A percentile compares a stretch with the other conserved stretches of the same genome.
Evolutionary conservation across 2,329 filamentous ascomycete genomes (phyloP).

Genomic region (Westerdykella sp.): DNA sequence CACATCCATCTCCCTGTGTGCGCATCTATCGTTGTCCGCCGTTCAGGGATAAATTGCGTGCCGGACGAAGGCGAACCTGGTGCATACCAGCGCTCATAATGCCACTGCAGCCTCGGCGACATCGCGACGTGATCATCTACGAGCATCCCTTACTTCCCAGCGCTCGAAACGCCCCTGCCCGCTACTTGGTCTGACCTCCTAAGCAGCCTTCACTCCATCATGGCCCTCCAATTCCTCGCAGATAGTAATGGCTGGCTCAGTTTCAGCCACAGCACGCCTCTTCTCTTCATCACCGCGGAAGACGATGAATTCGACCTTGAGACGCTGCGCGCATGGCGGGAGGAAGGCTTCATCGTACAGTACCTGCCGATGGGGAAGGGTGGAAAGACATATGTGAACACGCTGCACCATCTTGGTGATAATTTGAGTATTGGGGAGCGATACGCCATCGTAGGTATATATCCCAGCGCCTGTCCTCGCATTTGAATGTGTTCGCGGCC

Average conservation of each 20-base stretch:
- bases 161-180: background rate
- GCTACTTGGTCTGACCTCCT: no score
- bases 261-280: conserved; percentile 39
- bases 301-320: conserved; percentile 52
- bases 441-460: conserved; percentile 56
- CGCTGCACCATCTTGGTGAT: conserved; percentile 48
- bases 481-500: background rate
- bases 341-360: conserved; percentile 55
- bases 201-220: conserved; percentile 7
- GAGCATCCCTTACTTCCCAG: background rate
- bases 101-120: background rate
- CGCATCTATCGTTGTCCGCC: no score
- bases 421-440: conserved; percentile 53
- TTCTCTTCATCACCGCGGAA: conserved; percentile 48
- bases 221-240: conserved; percentile 34
- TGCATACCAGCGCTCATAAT: background rate
- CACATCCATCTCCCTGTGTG: no score
- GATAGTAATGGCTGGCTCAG: conserved; percentile 35
- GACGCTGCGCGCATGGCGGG: conserved; percentile 49
- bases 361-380: conserved; percentile 51
- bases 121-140: background rate
- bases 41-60: no score
- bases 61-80: background rate
- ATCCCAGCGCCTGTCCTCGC: conserved; percentile 5
- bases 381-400: conserved; percentile 42